Evolutionary conservation across 73 alveolate genomes (phyloP), one percentile per base, ranked within the genome.

Genomic region (Paramecium biaurelia): DNA sequence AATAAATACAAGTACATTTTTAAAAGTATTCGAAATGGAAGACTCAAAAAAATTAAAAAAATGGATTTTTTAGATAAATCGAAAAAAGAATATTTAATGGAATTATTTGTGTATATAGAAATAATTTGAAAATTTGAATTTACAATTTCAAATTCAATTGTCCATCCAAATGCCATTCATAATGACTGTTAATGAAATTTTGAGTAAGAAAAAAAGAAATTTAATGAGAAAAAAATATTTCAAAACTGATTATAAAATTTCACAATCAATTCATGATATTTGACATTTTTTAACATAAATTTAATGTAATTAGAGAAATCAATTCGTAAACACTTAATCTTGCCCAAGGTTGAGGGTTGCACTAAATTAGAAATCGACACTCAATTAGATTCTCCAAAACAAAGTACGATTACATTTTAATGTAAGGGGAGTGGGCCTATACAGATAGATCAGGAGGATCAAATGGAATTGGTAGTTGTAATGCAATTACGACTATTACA

Each of bases 321-420:
- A 30, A 32, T 63, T 32, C 84, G 84, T 26, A 63, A 63, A 32
- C 84, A 63, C 8, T 23, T 63, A 26, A 32, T 63, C 45, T 63
- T 63, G 47, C 84, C 84, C 41, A 63, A 63, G 26, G 84, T 63
- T 63, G 84, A 63, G 45, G 47, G 84, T 26, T 63, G 84, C 84
- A 63, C 26, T 30, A 63, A 63, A 63, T 63, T 63, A 32, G 84
- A 63, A 24, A 63, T 63, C 12, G 84, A 63, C 21, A 63, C 84
- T 30, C 41, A 21, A 63, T 26, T 63, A n/a, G 45, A 32, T 63
- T 30, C 84, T 30, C 84, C 84, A 26, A 63, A 32, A 63, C 24
- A 11, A 63, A 63, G 84, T 63, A 30, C 43, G 28, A 63, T 63
- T 63, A 63, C 45, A 63, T 10, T 41, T 63, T 30, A 26, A 30